Evolutionary conservation across 2,329 filamentous ascomycete species (phyloP).

Genomic region (Coniochaeta ligniaria): DNA sequence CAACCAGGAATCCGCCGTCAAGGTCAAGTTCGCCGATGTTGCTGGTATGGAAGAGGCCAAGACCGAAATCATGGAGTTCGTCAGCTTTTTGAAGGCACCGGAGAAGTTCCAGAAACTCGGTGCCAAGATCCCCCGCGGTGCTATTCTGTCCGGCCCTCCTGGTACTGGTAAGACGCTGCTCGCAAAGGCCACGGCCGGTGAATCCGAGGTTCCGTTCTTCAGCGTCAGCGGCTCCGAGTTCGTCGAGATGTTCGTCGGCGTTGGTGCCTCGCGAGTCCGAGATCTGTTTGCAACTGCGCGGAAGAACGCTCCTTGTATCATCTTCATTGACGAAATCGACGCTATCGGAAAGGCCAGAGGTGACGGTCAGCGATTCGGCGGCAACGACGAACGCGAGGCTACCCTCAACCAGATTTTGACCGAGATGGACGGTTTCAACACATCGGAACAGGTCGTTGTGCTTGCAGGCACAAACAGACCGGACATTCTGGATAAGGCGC

Average conservation of each 20-base stretch:
- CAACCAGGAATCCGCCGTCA: conserved; percentile 93
- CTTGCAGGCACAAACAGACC: conserved; percentile 94
- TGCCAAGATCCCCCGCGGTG: conserved; percentile 94
- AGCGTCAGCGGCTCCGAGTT: conserved; percentile 98
- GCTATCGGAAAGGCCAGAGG: conserved; percentile 93
- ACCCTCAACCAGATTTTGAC: conserved; percentile 98
- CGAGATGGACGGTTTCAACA: conserved; percentile 99
- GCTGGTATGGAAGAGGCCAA: conserved; percentile 98
- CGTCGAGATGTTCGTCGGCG: conserved; percentile 99
- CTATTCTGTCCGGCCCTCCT: conserved; percentile 93
- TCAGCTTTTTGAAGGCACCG: conserved; percentile 91
- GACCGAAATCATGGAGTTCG: conserved; percentile 98
- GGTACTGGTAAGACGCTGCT: conserved; percentile 97
- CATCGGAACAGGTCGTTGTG: conserved; percentile 90
- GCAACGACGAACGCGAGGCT: conserved; percentile 94
- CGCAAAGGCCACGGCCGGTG: conserved; percentile 94
- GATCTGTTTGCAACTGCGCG: conserved; percentile 91
- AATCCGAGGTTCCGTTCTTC: conserved; percentile 96
- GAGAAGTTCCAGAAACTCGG: conserved; percentile 88
- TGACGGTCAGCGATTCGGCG: conserved; percentile 64
- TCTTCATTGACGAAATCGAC: conserved; percentile 99
- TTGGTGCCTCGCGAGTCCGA: conserved; percentile 89
- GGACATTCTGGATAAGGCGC: conserved; percentile 87
- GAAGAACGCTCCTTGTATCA: conserved; percentile 96
- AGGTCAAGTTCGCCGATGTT: conserved; percentile 94